A percentile compares a stretch with the other conserved stretches of the same genome.
These are phyloP conservation scores for Cyberlindnera nakhonratchasimensis DNA, from an alignment of 805 yeast species.

Conservation along the genomic window DNA sequence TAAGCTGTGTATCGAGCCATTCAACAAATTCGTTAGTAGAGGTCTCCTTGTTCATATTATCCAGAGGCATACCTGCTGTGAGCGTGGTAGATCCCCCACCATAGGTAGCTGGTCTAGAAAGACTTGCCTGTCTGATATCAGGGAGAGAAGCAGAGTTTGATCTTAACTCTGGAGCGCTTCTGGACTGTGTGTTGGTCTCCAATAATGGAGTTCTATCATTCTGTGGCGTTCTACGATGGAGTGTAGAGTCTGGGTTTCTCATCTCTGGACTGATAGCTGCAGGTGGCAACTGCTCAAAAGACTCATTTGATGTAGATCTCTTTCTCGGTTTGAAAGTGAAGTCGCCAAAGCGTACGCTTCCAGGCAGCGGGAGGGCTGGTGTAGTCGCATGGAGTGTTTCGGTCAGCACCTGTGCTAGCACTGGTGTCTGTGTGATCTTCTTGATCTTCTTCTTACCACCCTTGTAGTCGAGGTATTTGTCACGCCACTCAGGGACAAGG, in stretches of 20 bases:
- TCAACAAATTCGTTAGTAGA: conserved; percentile 47
- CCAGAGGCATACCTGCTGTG: conserved; percentile 13
- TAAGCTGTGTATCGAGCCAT: conserved; percentile 65
- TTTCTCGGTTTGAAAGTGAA: conserved; percentile 9
- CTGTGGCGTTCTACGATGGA: not conserved
- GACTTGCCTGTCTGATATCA: not conserved
- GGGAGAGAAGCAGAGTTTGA: not conserved
- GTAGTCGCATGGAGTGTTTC: not conserved
- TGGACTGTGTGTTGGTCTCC: conserved; percentile 2
- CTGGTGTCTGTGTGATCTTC: conserved; percentile 23
- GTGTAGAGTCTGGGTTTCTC: conserved; percentile 6
- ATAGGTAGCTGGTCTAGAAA: conserved; percentile 14
- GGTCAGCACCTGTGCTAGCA: conserved; percentile 4
- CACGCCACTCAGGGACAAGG: conserved; percentile 81
- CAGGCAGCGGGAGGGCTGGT: conserved; percentile 5
- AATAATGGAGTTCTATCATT: conserved; percentile 27
- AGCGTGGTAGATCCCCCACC: conserved; percentile 17
- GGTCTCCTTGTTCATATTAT: conserved; percentile 27
- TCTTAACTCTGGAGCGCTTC: not conserved
- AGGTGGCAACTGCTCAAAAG: conserved; percentile 23
- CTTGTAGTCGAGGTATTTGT: conserved; percentile 72
- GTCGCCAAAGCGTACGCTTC: conserved; percentile 1
- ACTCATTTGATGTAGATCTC: not conserved
- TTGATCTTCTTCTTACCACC: conserved; percentile 32
- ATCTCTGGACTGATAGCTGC: conserved; percentile 20